phyloP scores from a whole-genome alignment of 345 rosid genomes.

The Syzygium jambos region DNA sequence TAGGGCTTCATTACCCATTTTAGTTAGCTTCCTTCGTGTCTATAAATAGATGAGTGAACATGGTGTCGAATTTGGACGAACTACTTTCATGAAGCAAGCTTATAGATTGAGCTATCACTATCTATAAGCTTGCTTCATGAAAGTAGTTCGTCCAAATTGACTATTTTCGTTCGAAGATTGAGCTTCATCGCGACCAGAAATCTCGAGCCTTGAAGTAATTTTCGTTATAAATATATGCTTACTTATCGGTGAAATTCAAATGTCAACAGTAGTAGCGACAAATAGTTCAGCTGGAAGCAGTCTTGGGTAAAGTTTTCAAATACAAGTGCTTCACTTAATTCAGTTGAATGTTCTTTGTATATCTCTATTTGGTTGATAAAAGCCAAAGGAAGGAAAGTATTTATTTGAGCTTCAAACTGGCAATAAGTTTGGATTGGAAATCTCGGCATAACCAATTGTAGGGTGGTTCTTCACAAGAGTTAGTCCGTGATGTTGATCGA shows the following conservation, averaged over 20 bases:
- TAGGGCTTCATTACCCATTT: no score
- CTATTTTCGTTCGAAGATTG: no score
- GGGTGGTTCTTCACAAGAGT: not conserved
- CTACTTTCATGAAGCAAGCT: no score
- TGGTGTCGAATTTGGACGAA: no score
- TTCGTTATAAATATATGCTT: no score
- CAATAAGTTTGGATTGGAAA: not conserved
- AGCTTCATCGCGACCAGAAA: no score
- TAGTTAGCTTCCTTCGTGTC: no score
- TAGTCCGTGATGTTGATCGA: not conserved
- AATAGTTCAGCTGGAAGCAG: not conserved
- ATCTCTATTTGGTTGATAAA: not conserved
- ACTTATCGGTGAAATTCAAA: not conserved
- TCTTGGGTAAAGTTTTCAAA: not conserved
- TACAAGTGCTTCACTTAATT: not conserved
- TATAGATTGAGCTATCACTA: no score
- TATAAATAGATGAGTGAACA: no score
- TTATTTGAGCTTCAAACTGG: not conserved
- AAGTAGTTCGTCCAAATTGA: no score
- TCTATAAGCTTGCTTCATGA: no score
- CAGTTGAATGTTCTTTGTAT: not conserved
- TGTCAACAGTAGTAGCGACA: not conserved
- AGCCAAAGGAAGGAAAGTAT: not conserved
- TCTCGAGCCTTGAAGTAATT: no score
- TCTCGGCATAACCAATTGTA: not conserved